Evolutionary conservation across 2,329 filamentous ascomycete genomes (phyloP), one percentile per base, ranked within the genome.

Genomic region (Dactylonectria macrodidyma): DNA sequence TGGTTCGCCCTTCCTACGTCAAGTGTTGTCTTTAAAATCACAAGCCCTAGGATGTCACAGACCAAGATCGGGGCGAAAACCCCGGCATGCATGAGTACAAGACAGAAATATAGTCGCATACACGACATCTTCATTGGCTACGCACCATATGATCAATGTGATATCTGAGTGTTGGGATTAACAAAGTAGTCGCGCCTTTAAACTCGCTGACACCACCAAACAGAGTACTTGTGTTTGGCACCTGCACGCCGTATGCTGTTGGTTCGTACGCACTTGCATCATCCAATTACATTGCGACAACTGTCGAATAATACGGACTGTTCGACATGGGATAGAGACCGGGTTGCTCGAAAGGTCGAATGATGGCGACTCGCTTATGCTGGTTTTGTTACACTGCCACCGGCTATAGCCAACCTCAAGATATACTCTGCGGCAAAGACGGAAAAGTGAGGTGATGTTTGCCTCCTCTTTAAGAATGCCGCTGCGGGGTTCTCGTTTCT

Each of bases 161-260:
- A 19, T 19, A 19, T 19, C 19, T 19, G 19, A 19, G 19, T 19
- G 19, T 19, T 19, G 19, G 19, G 19, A 19, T 19, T 19, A 19
- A 19, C 19, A 19, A 19, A 19, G 19, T 19, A 19, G 19, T 19
- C 19, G 19, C 19, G 19, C 19, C 19, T 19, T 19, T 19, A 19
- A 19, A 19, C 19, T 19, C 19, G 38, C 38, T 41, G 38, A 41
- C 38, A 16, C 14, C 38, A 41, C 19, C 38, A 41, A 16, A 14
- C 14, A 41, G 19, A 41, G 5, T 16, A 16, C n/a, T 62, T 60
- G 8, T 36, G 58, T 34, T 26, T 58, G 33, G 33, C 16, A 62
- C 44, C 58, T 33, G 62, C 56, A 61, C 33, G n/a, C 26, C 11
- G 19, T 26, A 61, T 56, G 57, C 57, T 44, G 58, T 51, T 65